These are phyloP conservation scores for Cadophora sp. DNA, from an alignment of 2,329 filamentous ascomycete species.

Conservation along the genomic window DNA sequence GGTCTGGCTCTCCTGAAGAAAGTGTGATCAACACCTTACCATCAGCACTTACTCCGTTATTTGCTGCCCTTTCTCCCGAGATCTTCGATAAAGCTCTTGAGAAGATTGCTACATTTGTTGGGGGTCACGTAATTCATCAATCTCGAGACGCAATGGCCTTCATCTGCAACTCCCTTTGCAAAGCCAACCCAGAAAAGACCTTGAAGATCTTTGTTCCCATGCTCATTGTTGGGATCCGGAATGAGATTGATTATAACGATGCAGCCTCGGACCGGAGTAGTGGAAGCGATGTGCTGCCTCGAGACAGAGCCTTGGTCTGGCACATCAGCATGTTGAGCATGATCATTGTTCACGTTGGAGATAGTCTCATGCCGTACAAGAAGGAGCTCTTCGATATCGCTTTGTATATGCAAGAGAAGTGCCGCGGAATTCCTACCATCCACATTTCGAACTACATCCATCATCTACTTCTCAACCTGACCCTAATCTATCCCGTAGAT, in stretches of 20 bases:
- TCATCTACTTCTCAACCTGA: slow-evolving; percentile 92
- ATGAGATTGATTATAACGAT: slow-evolving; percentile 95
- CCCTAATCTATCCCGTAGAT: slow-evolving; percentile 91
- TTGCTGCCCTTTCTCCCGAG: slow-evolving; percentile 89
- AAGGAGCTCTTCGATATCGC: slow-evolving; percentile 90
- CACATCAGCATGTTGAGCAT: slow-evolving; percentile 97
- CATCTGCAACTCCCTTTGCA: slow-evolving; percentile 95
- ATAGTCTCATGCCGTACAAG: slow-evolving; percentile 87
- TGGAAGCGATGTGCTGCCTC: slow-evolving; percentile 89
- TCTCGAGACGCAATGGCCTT: slow-evolving; percentile 98
- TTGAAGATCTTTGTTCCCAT: slow-evolving; percentile 90
- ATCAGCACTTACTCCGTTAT: slow-evolving; percentile 86
- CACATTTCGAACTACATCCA: slow-evolving; percentile 98
- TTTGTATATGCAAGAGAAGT: slow-evolving; percentile 95
- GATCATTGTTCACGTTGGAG: slow-evolving; percentile 95
- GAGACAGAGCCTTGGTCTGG: slow-evolving; percentile 94
- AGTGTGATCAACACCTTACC: slow-evolving; percentile 96
- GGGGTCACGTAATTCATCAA: slow-evolving; percentile 94
- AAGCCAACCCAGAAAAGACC: slow-evolving; percentile 93
- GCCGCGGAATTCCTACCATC: slow-evolving; percentile 90
- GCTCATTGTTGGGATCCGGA: slow-evolving; percentile 88
- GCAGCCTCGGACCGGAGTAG: slow-evolving; percentile 94
- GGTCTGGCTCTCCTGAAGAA: slow-evolving; percentile 92
- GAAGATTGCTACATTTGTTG: slow-evolving; percentile 90
- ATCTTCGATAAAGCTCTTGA: slow-evolving; percentile 91